phyloP scores from a whole-genome alignment of 1,284 basidiomycete species.

The Irpex sp. region DNA sequence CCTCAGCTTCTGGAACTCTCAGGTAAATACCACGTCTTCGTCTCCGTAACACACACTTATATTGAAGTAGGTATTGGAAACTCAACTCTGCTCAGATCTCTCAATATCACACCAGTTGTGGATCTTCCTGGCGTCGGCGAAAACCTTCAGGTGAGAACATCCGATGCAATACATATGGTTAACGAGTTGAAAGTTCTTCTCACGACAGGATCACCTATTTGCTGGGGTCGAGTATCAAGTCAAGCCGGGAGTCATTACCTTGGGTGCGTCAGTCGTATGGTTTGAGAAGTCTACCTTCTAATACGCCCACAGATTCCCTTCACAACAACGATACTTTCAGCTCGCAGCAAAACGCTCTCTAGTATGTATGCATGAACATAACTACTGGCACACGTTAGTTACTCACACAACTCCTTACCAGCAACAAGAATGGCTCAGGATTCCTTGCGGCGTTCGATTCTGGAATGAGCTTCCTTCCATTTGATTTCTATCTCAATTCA shows the following conservation, averaged over 20 bases:
- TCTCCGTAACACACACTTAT: background rate
- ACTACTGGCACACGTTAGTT: background rate
- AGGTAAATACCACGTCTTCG: slow-evolving; percentile 9
- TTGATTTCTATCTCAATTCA: background rate
- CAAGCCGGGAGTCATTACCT: slow-evolving; percentile 8
- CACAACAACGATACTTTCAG: slow-evolving; percentile 10
- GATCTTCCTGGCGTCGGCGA: slow-evolving; percentile 9
- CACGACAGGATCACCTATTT: slow-evolving; percentile 1
- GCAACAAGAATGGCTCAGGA: slow-evolving; percentile 4
- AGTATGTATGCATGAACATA: background rate
- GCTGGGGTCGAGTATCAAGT: slow-evolving; percentile 12
- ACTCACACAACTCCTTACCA: background rate
- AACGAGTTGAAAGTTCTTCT: background rate
- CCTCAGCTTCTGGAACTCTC: slow-evolving; percentile 26
- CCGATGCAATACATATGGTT: background rate
- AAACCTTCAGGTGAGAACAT: background rate
- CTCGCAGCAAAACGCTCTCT: slow-evolving; percentile 1
- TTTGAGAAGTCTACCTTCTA: background rate
- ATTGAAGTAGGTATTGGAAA: slow-evolving; percentile 16
- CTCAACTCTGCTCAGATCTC: slow-evolving; percentile 5
- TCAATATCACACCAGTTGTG: slow-evolving; percentile 8
- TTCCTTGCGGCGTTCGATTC: slow-evolving; percentile 8
- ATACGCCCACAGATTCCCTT: slow-evolving; percentile 2
- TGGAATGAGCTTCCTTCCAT: slow-evolving; percentile 4
- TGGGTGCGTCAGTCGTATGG: slow-evolving; percentile 1